Conservation (phyloP, 495 filamentous ascomycete genomes). For the Xylaria cubensis region DNA sequence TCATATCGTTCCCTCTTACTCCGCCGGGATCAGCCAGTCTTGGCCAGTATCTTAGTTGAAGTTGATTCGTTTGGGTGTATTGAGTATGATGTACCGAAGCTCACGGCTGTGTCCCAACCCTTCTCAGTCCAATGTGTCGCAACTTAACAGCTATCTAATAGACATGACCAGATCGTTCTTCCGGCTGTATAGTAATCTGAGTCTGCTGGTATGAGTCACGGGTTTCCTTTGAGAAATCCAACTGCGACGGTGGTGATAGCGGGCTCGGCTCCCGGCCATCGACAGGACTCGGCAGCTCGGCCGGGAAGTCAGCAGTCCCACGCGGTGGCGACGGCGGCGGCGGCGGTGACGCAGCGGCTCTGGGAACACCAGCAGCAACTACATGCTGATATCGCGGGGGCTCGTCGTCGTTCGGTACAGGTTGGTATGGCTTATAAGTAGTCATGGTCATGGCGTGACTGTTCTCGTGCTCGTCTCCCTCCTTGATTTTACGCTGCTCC, state of each 20-base stretch:
- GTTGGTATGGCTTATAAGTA: neutral
- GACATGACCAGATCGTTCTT: neutral
- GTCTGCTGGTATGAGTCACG: neutral
- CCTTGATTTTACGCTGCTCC: neutral
- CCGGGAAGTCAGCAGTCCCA: constrained; percentile 5
- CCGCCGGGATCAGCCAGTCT: neutral
- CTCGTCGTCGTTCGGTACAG: constrained; percentile 3
- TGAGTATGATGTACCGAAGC: neutral
- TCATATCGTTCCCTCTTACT: neutral
- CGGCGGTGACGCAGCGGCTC: neutral
- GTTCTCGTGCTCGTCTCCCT: neutral
- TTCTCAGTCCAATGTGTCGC: neutral
- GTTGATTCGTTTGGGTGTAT: neutral
- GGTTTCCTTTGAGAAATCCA: neutral
- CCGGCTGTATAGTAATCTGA: constrained; percentile 12
- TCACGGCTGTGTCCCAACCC: neutral
- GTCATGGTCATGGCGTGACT: neutral
- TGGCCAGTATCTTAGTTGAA: neutral
- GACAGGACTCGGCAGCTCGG: constrained; percentile 22
- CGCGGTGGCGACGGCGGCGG: neutral
- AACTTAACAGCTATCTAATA: neutral
- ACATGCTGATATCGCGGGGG: neutral
- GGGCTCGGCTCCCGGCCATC: constrained; percentile 19
- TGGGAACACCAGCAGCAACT: neutral
- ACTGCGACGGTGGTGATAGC: neutral